Evolutionary conservation across 345 rosid species (phyloP), one percentile per base, ranked within the genome.

Genomic region (Acer yangbiense): DNA sequence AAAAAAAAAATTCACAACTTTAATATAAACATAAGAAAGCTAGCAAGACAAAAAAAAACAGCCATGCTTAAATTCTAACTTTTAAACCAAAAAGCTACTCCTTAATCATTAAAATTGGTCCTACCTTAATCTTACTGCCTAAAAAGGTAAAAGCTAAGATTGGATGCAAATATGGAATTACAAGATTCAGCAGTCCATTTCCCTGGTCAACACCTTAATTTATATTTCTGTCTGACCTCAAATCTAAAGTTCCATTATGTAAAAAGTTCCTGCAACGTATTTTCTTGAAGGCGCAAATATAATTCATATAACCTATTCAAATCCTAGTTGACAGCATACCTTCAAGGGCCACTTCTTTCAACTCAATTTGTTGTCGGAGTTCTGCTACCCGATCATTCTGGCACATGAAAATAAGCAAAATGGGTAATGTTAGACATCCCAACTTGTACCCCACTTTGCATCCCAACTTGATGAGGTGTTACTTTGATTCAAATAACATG

Each of bases 381-480:
- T 88, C 90, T 57, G 90, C 88, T 71, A 93, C 86, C 83, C 74
- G 87, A 83, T 90, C 89, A 81, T 80, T 88, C 99, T 95, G 91
- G 81, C 68, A 70, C 63, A 23, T 46, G 44, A 79, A 75, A 75
- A 39, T 58, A 52, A 17, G 64, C 64, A 20, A 60, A 60, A 60
- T 60, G 64, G 20, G 27, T 21, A 60, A 60, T n/a, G 64, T 12
- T 60, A 60, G 21, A n/a, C 25, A 58, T 58, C 63, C 20, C 63
- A 17, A 16, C 11, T 58, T 58, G 63, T 16, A 58, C 0, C 62
- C 62, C 62, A 57, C 62, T 57, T 7, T 50, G n/a, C 21, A 57
- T n/a, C 18, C 62, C 23, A 58, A 58, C 27, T 60, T 60, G 25
- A 2, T 20, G 64, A 60, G 64, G 27, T 60, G 27, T 20, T 25